Evolutionary conservation across 2,329 filamentous ascomycete genomes (phyloP).

Genomic region (Hymenoscyphus scutula): DNA sequence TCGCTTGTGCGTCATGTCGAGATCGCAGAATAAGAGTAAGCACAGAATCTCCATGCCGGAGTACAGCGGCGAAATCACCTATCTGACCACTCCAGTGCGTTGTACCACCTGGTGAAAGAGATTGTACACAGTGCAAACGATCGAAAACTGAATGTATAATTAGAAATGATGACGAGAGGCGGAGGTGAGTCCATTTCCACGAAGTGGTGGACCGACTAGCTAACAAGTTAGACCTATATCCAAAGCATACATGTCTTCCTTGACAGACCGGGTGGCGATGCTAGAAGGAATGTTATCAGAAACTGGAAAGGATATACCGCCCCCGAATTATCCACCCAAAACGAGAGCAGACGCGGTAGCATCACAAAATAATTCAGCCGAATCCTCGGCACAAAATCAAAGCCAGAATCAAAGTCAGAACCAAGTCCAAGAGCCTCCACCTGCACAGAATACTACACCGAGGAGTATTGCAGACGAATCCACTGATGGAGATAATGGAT

Average conservation of each 20-base stretch:
- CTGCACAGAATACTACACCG: constrained; percentile 20
- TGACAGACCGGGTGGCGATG: constrained; percentile 52
- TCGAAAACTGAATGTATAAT: constrained; percentile 52
- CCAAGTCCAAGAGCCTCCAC: constrained; percentile 3
- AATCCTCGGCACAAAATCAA: not conserved
- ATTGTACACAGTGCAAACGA: constrained; percentile 52
- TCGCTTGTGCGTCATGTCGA: constrained; percentile 54
- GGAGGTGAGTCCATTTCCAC: constrained; percentile 42
- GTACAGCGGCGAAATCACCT: constrained; percentile 29
- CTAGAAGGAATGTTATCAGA: constrained; percentile 52
- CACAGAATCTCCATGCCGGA: not conserved
- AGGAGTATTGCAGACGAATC: constrained; percentile 20
- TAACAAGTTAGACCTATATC: constrained; percentile 48
- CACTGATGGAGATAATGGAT: constrained; percentile 22
- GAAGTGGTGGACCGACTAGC: constrained; percentile 7
- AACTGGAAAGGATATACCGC: constrained; percentile 48
- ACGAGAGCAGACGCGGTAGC: constrained; percentile 43
- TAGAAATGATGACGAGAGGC: constrained; percentile 55
- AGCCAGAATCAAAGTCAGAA: not conserved
- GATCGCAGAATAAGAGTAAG: constrained; percentile 43
- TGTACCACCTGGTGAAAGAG: constrained; percentile 49
- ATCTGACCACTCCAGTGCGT: constrained; percentile 43
- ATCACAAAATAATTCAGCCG: constrained; percentile 29
- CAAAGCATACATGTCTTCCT: constrained; percentile 56
- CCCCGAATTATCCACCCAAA: constrained; percentile 52